phyloP scores from a whole-genome alignment of 768 basidiomycete species.

The Amylocystis lapponica region DNA sequence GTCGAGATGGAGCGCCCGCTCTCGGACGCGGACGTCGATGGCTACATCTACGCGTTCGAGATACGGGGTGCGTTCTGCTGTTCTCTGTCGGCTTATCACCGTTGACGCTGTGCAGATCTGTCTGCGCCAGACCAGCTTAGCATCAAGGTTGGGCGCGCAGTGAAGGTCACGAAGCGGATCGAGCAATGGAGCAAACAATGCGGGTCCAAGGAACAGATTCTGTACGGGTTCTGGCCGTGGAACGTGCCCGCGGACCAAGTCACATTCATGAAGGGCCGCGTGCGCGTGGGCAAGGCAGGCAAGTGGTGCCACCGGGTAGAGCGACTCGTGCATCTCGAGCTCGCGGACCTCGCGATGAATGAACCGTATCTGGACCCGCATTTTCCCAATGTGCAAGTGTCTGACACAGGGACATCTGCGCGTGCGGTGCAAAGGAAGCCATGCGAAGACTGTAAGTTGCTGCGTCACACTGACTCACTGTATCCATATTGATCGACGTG shows the following conservation, averaged over 20 bases:
- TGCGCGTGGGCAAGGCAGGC: conserved; percentile 55
- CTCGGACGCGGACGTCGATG: conserved; percentile 54
- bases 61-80: conserved; percentile 49
- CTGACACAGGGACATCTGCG: too few relatives aligned
- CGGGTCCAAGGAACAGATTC: conserved; percentile 65
- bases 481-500: conserved; percentile 3
- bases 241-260: conserved; percentile 33
- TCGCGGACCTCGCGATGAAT: conserved; percentile 60
- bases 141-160: conserved; percentile 76
- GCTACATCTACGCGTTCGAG: conserved; percentile 82
- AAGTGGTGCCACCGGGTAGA: conserved; percentile 72
- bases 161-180: conserved; percentile 65
- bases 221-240: conserved; percentile 72
- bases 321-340: conserved; percentile 73
- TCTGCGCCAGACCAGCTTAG: conserved; percentile 38
- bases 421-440: conserved; percentile 18
- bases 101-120: conserved; percentile 22
- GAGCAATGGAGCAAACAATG: conserved; percentile 83
- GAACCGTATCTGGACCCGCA: conserved; percentile 51
- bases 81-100: neutral
- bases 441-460: conserved; percentile 41
- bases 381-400: conserved; percentile 34
- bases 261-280: conserved; percentile 60
- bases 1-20: conserved; percentile 49
- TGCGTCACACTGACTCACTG: conserved; percentile 5